Evolutionary conservation across 176 grass and related monocot species (phyloP), one percentile per base, ranked within the genome.

Genomic region (Lolium perenne): DNA sequence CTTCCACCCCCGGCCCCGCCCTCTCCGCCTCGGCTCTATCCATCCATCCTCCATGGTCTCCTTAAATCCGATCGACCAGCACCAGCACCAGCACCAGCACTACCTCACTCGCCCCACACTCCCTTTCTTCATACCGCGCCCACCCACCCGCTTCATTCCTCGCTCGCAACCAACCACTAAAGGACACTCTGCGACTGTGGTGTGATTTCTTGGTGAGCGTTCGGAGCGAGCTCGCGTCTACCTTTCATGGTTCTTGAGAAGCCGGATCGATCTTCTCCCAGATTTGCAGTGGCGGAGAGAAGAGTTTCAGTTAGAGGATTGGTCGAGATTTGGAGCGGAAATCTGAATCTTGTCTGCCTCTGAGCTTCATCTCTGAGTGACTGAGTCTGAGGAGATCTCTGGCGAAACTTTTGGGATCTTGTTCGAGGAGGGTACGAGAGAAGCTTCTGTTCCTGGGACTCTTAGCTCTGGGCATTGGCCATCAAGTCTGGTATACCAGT

Each of bases 1-100:
- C 22, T 50, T 74, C 43, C 71, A 29, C 71, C 72, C 65, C 15
- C 46, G 71, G 32, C n/a, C 70, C 71, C 17, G 67, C 35, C 18
- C 62, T 2, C 62, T 1, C 17, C 70, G 4, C 26, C 29, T 49
- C 45, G 21, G 18, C 68, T 17, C 38, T 70, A 29, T 29, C 26
- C 26, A 70, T 70, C 68, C 38, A 21, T 8, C 67, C 66, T 20
- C 68, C 20, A 51, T 49, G 71, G 23, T 32, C 74, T 76, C 25
- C 74, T 76, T 76, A 76, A 76, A 76, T 76, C 74, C 49, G 74
- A 20, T 76, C 15, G 7, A 10, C 49, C 26, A 29, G 48, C 48
- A 35, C 18, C 73, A 8, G 48, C 48, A 35, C 18, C 73, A 8
- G 22, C 48, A 20, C 16, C 47, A 43, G 10, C 14, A 38, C 25